Evolutionary conservation across 2,329 filamentous ascomycete species (phyloP).

Genomic region (Aspergillus sp.): DNA sequence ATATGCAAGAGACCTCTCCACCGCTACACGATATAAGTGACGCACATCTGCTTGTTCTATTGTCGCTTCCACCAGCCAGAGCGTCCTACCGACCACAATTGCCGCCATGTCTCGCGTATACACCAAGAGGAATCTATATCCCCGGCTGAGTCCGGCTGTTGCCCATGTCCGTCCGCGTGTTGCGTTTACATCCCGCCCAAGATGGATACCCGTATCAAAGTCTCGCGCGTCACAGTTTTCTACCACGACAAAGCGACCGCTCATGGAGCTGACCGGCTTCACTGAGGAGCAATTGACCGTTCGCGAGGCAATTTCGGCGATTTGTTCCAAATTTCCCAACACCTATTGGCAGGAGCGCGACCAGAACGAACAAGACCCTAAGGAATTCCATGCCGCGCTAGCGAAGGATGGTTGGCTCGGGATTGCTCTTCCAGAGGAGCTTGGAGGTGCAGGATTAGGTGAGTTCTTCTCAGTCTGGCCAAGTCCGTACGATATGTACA

Average conservation of each 20-base stretch:
- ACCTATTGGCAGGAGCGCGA: slow-evolving; percentile 74
- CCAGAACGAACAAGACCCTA: slow-evolving; percentile 66
- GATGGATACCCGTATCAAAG: neutral
- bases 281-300: slow-evolving; percentile 70
- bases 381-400: slow-evolving; percentile 71
- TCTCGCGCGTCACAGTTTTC: slow-evolving; percentile 24
- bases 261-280: slow-evolving; percentile 74
- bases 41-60: neutral
- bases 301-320: slow-evolving; percentile 64
- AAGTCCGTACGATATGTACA: too few species aligned
- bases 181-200: neutral
- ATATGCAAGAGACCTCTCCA: neutral
- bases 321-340: slow-evolving; percentile 70
- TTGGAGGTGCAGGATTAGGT: slow-evolving; percentile 70
- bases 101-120: slow-evolving; percentile 8
- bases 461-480: neutral
- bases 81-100: neutral
- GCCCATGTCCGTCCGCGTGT: neutral
- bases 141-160: neutral
- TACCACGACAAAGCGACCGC: slow-evolving; percentile 27
- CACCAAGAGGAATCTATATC: neutral
- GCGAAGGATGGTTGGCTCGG: slow-evolving; percentile 77
- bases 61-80: neutral
- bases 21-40: neutral
- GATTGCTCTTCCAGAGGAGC: slow-evolving; percentile 70